Evolutionary conservation across 1,284 basidiomycete species (phyloP).

Genomic region (Trichosporon sp.): DNA sequence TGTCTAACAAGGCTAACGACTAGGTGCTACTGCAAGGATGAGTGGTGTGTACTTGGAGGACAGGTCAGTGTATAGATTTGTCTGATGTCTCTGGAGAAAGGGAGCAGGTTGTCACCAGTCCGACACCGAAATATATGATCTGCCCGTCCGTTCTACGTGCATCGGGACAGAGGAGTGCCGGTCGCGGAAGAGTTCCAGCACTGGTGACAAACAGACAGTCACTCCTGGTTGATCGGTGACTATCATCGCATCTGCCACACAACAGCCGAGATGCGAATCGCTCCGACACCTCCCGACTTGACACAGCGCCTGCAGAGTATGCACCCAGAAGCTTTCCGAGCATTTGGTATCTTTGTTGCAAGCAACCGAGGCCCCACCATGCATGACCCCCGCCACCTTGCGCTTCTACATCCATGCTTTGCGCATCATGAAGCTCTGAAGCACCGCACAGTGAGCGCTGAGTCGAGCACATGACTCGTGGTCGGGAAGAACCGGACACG

Average conservation of each 20-base stretch:
- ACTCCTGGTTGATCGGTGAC: background rate
- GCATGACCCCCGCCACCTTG: background rate
- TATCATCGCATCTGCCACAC: background rate
- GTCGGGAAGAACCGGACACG: constrained; percentile 9
- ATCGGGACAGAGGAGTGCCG: background rate
- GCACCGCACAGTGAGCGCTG: background rate
- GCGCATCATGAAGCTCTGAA: background rate
- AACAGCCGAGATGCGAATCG: constrained; percentile 3
- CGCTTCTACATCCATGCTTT: background rate
- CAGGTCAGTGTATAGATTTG: background rate
- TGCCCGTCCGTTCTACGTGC: background rate
- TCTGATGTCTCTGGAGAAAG: background rate
- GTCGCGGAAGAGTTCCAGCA: background rate
- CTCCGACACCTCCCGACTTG: background rate
- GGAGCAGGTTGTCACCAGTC: background rate
- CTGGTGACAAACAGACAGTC: constrained; percentile 9
- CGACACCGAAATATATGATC: background rate
- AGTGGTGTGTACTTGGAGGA: background rate
- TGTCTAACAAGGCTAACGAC: background rate
- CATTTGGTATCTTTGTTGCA: background rate
- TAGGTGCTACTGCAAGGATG: no score
- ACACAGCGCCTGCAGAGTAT: no score
- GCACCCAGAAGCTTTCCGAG: no score
- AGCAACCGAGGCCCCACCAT: background rate
- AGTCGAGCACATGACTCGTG: constrained; percentile 6